These are phyloP conservation scores for Zymoseptoria pseudotritici DNA, from an alignment of 2,329 filamentous ascomycete genomes.

Conservation along the genomic window DNA sequence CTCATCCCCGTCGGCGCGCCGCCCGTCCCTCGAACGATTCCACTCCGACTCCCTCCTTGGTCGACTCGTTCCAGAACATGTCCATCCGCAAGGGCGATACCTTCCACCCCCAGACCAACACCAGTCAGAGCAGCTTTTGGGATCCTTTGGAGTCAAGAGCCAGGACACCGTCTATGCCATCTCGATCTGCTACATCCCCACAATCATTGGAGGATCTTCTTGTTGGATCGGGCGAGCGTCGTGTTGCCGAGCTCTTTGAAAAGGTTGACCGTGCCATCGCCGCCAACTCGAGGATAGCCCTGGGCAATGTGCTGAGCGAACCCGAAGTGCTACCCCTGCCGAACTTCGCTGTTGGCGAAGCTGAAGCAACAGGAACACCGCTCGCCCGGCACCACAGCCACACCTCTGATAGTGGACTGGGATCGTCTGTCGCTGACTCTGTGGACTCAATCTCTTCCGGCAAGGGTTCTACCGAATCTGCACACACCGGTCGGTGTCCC, in stretches of 20 bases:
- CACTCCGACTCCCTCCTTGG: constrained; percentile 31
- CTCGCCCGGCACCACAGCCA: constrained; percentile 54
- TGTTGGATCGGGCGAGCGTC: constrained; percentile 38
- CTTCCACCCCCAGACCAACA: constrained; percentile 40
- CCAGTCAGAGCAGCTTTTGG: constrained; percentile 34
- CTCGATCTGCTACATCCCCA: constrained; percentile 42
- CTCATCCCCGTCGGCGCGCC: constrained; percentile 41
- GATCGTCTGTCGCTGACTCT: constrained; percentile 60
- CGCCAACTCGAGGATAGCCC: constrained; percentile 28
- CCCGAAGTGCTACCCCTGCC: constrained; percentile 44
- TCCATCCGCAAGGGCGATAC: constrained; percentile 43
- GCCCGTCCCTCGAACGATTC: constrained; percentile 28
- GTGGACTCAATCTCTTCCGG: constrained; percentile 17
- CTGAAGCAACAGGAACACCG: constrained; percentile 28
- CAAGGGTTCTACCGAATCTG: constrained; percentile 18
- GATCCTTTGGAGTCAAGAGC: constrained; percentile 27
- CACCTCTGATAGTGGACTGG: constrained; percentile 80
- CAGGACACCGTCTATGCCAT: constrained; percentile 34
- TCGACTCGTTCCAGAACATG: constrained; percentile 35
- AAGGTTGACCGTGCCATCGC: constrained; percentile 39
- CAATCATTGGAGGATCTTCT: constrained; percentile 43
- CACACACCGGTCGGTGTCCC: constrained; percentile 18
- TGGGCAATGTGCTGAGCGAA: constrained; percentile 39
- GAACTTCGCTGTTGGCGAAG: constrained; percentile 35
- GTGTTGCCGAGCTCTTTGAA: constrained; percentile 37